Conservation (phyloP, 75 land plant species). For the Adiantum capillusveneris region DNA sequence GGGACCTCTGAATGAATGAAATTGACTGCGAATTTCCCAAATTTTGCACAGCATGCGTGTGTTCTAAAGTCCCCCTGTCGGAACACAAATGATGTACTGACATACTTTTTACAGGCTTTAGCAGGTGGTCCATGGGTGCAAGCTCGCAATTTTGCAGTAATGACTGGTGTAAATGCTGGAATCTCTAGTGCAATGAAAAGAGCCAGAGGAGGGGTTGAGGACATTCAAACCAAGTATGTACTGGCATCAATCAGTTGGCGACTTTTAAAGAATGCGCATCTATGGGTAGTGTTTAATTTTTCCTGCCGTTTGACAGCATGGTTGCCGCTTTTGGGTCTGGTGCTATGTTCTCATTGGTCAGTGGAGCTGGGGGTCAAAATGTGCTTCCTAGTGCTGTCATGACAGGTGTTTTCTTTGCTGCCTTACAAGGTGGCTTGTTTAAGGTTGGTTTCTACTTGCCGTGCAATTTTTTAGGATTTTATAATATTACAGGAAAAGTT, state of each 20-base stretch:
- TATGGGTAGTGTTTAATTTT: no score
- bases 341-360: conserved; percentile 77
- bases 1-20: no score
- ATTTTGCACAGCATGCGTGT: no score
- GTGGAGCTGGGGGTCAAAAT: conserved; percentile 84
- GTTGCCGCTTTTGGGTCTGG: conserved; percentile 96
- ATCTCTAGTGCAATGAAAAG: conserved; percentile 79
- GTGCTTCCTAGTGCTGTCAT: conserved; percentile 50
- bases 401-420: conserved; percentile 75
- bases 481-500: no score
- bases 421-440: conserved; percentile 73
- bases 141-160: conserved; percentile 95
- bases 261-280: no score
- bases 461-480: no score
- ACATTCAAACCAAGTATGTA: conserved; percentile 64
- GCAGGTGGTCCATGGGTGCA: conserved; percentile 79
- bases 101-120: conserved; percentile 24
- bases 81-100: no score
- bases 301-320: conserved; percentile 47
- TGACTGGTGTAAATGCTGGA: conserved; percentile 93
- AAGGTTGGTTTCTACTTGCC: conserved; percentile 38
- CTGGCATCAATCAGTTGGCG: no score
- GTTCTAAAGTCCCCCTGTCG: no score
- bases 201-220: conserved; percentile 73
- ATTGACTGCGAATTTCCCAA: no score